Base-by-base conservation (phyloP, 768 basidiomycete genomes). In the Flagelloscypha sp. region DNA sequence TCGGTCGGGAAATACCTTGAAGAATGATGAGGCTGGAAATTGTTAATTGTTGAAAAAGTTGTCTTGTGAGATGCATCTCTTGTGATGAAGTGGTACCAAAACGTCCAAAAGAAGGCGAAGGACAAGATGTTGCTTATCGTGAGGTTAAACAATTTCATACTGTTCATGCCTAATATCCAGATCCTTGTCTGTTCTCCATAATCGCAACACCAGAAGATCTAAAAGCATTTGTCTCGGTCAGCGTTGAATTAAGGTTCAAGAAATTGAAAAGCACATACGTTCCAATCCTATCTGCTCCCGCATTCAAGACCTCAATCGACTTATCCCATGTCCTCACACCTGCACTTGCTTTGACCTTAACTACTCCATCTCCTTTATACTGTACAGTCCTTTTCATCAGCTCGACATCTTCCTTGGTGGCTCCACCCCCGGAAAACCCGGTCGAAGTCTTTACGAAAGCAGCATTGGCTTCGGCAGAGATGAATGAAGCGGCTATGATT, bases 391-490 rank as follows among this genome's bases (percentile, higher is more conserved):
- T 57, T 35, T 56, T 62, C 65, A 72, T 67, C 29, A 70, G 45
- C 6, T 44, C 44, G 1, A 72, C 68, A 45, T 74, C 70, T 19
- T 59, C 58, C 27, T 51, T 52, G 2, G 61, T 62, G 1, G 72
- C 71, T 1, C 60, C 68, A 19, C 71, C 70, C 5, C 66, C 61
- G 4, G 54, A 59, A 38, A 73, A 74, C 3, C 71, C 71, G 0
- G 71, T 74, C 32, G 62, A 69, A 0, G 71, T 74, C 50, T 73
- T 72, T n/a, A 74, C 70, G 36, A 68, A 73, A 0, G 56, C 51
- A 1, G 70, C 72, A 5, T 70, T 70, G 0, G 71, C 70, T 45
- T 69, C 68, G 4, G 68, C 66, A 3, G 68, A 60, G 4, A 72
- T 47, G 33, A 65, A 59, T 3, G 59, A 65, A 3, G 63, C 70